Base-by-base conservation (phyloP, 1,284 basidiomycete species). In the Volvariella volvacea region DNA sequence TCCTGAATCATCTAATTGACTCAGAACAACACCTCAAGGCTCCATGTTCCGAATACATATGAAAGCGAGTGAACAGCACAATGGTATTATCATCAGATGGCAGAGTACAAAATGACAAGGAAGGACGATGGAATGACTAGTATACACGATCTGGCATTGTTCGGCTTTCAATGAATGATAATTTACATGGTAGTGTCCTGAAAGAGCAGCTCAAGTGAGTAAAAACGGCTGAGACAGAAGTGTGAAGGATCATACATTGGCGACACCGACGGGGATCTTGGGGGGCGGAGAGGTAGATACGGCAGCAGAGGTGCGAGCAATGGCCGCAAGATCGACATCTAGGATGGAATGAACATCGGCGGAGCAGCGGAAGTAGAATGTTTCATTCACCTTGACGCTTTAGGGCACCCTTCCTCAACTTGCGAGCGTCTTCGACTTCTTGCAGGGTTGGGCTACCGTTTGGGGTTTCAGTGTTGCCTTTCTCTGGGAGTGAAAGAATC, bases 301-400 rank as follows among this genome's bases (percentile, higher is more conserved):
- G 16, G 82, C 89, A 50, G 74, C 73, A 9, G 87, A 90, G 47
- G 87, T 88, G 53, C 87, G 83, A 20, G 89, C 89, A 55, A 92
- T 92, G 45, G 79, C 71, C 36, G 75, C 72, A 47, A 92, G 76
- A 63, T 91, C 85, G 46, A 88, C 64, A 55, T 68, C 76, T 78
- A 52, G 25, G 1, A 41, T 32, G 47, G 34, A 48, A 45, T 42
- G 30, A 42, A 21, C 15, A 15, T 34, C n/a, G n/a, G 34, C 32
- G 31, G 39, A 16, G 50, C 22, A 20, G 12, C 17, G 19, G 20
- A 33, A 30, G 36, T 20, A 44, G 32, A n/a, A n/a, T n/a, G n/a
- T n/a, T n/a, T 39, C 19, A 50, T 17, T 28, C 25, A 28, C 63
- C 69, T 45, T 51, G 79, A 77, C 69, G 49, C 65, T 82, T 85